Percentiles rank a stretch among this genome's conserved stretches.
Evolutionary conservation across 192 early-diverging fungal species (phyloP).

Genomic region (Podila minutissima): DNA sequence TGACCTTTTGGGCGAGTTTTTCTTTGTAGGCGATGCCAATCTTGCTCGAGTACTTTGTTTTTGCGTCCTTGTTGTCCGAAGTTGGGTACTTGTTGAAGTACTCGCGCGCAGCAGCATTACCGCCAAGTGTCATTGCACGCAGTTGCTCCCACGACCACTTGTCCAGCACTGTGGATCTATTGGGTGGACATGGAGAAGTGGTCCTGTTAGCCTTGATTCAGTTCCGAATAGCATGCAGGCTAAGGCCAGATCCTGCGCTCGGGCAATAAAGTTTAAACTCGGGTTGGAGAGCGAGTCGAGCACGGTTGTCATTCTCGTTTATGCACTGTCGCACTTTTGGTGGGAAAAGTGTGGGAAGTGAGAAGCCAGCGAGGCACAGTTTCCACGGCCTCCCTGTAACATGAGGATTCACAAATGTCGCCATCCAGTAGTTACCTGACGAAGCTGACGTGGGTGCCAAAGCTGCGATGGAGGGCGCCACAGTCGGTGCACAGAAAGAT

Average conservation of each 20-base stretch:
- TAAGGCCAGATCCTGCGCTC: no score
- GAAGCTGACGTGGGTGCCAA: slow-evolving; percentile 51
- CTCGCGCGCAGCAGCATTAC: slow-evolving; percentile 85
- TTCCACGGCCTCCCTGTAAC: no score
- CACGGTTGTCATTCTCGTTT: no score
- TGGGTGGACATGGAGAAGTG: no score
- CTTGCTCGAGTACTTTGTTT: slow-evolving; percentile 82
- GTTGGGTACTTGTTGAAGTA: slow-evolving; percentile 79
- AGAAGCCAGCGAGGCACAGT: no score
- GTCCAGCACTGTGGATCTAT: slow-evolving; percentile 88
- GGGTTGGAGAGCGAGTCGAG: no score
- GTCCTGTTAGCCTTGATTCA: no score
- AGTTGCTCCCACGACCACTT: slow-evolving; percentile 95
- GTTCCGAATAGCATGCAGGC: no score
- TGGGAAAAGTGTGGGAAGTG: no score
- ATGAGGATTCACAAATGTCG: no score
- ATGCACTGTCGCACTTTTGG: no score
- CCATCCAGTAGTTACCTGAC: slow-evolving; percentile 26
- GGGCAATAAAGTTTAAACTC: no score
- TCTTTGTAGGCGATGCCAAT: slow-evolving; percentile 85
- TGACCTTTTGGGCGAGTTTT: slow-evolving; percentile 71
- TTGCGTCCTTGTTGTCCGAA: slow-evolving; percentile 72
- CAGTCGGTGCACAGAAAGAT: slow-evolving; percentile 52
- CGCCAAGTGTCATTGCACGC: slow-evolving; percentile 86
- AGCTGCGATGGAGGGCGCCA: slow-evolving; percentile 41